Base-by-base conservation (phyloP, 2,329 filamentous ascomycete species). In the Ceratocystis huliohia region DNA sequence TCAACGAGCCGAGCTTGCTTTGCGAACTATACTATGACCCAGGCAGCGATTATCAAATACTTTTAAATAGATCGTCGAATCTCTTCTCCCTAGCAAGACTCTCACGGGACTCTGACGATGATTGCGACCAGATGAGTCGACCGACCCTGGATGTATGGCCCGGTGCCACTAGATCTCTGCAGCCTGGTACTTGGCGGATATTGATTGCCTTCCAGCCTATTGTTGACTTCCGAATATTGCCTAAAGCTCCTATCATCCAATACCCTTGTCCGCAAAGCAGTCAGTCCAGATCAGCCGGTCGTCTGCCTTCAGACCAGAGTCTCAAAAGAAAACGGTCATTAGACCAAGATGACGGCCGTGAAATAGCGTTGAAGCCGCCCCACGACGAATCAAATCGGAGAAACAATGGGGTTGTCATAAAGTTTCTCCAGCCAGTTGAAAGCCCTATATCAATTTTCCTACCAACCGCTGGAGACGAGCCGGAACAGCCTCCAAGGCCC, bases 21-120 rank as follows among this genome's bases (percentile, higher is more conserved):
- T 62, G 59, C 59, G 30, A 37, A 15, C 20, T 62, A 30, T 62
- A 62, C 30, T 62, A 62, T 45, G 59, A 62, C 13, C 33, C 59
- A 15, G n/a, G n/a, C 20, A 62, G 41, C 59, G 59, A 62, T 25
- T 37, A 62, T 3, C 59, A 62, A 25, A 62, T 62, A 17, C 33
- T 62, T 15, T 20, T 41, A 1, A 62, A 62, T n/a, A 37, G 15
- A 62, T 62, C 59, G 7, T 15, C 5, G n/a, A 44, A 25, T 20
- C 59, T n/a, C 22, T 41, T 62, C 28, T 25, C n/a, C 33, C 59
- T 62, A 8, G 25, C 13, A 37, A 25, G 59, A 13, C 59, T 62
- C 2, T 62, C 59, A 20, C 33, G 59, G 1, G 33, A 62, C 33
- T 62, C 41, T n/a, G 59, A 62, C 10, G 20, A 62, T 41, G n/a